Evolutionary conservation across 352 stramenopile genomes (phyloP).

Genomic region (Plasmopara viticola): DNA sequence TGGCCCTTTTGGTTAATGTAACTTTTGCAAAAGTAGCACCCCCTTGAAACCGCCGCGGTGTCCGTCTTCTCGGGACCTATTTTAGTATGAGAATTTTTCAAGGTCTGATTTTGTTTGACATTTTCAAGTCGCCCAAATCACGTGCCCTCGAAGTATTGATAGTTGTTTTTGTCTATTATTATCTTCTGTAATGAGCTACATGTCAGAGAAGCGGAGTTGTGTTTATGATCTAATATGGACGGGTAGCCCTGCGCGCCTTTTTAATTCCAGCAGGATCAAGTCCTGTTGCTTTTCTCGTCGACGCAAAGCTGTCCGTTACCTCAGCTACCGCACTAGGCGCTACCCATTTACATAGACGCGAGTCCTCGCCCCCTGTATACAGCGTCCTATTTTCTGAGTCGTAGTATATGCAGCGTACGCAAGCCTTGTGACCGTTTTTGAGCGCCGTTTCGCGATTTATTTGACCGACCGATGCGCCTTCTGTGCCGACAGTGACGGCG

Average conservation of each 20-base stretch:
- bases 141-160: no score
- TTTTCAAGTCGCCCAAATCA: no score
- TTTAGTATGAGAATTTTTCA: no score
- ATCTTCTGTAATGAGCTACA: no score
- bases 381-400: constrained; percentile 40
- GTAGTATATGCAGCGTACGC: constrained; percentile 77
- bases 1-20: constrained; percentile 21
- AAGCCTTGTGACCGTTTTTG: constrained; percentile 75
- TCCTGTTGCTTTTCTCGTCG: constrained; percentile 22
- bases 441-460: constrained; percentile 48
- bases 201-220: background rate
- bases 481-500: constrained; percentile 51
- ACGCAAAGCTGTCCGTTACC: constrained; percentile 5
- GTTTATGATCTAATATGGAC: constrained; percentile 51
- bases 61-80: background rate
- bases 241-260: constrained; percentile 66
- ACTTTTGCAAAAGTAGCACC: constrained; percentile 5
- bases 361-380: constrained; percentile 83
- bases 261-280: constrained; percentile 44
- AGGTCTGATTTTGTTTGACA: no score
- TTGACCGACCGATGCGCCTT: constrained; percentile 33
- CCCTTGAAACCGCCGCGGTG: background rate
- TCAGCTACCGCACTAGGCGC: constrained; percentile 4
- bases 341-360: constrained; percentile 77
- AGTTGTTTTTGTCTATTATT: no score